phyloP scores from a whole-genome alignment of 306 rosid genomes.

The Acacia crassicarpa region DNA sequence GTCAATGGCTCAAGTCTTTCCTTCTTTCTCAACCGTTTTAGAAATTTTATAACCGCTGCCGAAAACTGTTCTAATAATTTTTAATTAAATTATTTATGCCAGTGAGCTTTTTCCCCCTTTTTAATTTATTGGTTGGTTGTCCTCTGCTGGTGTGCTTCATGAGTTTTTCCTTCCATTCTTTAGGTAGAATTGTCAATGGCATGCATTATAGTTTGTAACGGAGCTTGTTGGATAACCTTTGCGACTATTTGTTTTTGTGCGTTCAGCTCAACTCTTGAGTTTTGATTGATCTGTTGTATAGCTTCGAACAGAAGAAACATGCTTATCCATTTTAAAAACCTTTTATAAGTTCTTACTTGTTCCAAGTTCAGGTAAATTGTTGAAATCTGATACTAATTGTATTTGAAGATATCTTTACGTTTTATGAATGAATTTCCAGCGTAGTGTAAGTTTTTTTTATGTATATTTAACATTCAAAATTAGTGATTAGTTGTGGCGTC shows the following conservation, averaged over 20 bases:
- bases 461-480: not conserved
- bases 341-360: not conserved
- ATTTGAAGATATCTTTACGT: conserved; percentile 6
- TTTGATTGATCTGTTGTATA: not conserved
- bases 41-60: conserved; percentile 2
- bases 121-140: not conserved
- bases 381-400: conserved; percentile 2
- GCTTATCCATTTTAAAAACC: not conserved
- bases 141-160: not conserved
- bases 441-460: not conserved
- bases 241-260: not conserved
- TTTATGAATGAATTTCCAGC: conserved; percentile 3
- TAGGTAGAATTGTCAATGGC: not conserved
- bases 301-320: not conserved
- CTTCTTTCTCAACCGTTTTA: not conserved
- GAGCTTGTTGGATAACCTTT: not conserved
- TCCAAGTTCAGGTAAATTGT: not conserved
- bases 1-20: not conserved
- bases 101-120: not conserved
- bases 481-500: conserved; percentile 38
- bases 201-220: not conserved
- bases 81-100: not conserved
- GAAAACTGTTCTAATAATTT: not conserved
- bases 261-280: not conserved
- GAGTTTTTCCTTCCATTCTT: conserved; percentile 2